These are phyloP conservation scores for Mallotus japonicus DNA, from an alignment of 441 rosid species.

Conservation along the genomic window DNA sequence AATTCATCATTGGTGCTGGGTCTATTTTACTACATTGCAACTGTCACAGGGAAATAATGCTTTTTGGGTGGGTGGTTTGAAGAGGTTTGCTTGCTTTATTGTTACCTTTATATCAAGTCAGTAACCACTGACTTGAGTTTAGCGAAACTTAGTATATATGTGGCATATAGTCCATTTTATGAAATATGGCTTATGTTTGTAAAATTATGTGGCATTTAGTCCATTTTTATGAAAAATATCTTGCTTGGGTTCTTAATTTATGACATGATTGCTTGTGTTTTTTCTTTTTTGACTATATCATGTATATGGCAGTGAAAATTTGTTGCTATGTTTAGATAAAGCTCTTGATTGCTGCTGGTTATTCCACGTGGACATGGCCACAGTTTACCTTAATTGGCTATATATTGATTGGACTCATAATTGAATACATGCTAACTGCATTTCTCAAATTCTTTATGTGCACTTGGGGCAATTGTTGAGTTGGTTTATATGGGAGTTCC, in stretches of 20 bases:
- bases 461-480: neutral
- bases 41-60: neutral
- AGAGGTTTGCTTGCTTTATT: slow-evolving; percentile 7
- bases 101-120: slow-evolving; percentile 11
- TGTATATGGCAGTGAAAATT: neutral
- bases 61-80: slow-evolving; percentile 4
- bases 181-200: neutral
- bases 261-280: neutral
- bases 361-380: neutral
- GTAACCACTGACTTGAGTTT: slow-evolving; percentile 21
- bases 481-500: neutral
- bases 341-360: neutral
- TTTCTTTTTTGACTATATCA: neutral
- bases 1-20: neutral
- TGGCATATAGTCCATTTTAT: neutral
- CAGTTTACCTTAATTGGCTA: neutral
- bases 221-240: neutral
- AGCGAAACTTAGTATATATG: neutral
- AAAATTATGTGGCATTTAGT: slow-evolving; percentile 4
- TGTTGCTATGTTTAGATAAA: neutral
- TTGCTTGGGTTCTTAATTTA: slow-evolving; percentile 15
- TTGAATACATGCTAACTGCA: neutral
- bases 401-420: neutral
- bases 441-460: neutral
- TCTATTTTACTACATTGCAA: slow-evolving; percentile 9